phyloP scores from a whole-genome alignment of 768 basidiomycete genomes.

The Kwoniella europaea region DNA sequence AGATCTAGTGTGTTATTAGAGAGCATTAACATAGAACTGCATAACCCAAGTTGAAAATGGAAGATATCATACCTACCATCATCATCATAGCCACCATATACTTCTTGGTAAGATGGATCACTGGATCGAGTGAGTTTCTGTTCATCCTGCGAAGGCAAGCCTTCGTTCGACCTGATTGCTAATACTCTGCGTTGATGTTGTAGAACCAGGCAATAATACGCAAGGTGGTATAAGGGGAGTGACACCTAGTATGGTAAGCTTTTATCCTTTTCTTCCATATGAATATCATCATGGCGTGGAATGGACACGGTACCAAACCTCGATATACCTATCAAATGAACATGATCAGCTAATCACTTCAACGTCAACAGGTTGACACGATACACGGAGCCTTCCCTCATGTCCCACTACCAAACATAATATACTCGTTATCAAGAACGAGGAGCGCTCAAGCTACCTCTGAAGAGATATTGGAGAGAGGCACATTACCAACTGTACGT shows the following conservation, averaged over 20 bases:
- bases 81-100: constrained; percentile 42
- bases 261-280: neutral
- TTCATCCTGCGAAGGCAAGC: neutral
- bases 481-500: constrained; percentile 48
- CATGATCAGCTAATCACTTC: neutral
- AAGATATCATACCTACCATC: constrained; percentile 44
- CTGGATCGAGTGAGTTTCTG: constrained; percentile 32
- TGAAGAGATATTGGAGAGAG: constrained; percentile 55
- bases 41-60: constrained; percentile 12
- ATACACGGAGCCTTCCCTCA: constrained; percentile 55
- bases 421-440: constrained; percentile 51
- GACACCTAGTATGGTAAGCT: constrained; percentile 36
- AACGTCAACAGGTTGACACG: constrained; percentile 41
- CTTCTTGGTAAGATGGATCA: constrained; percentile 36
- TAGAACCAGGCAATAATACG: constrained; percentile 14
- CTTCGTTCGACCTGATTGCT: neutral
- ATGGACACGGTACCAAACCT: too few species aligned
- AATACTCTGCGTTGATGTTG: neutral
- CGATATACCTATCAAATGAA: neutral
- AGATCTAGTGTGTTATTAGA: too few species aligned
- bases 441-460: constrained; percentile 49
- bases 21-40: neutral
- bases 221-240: constrained; percentile 41
- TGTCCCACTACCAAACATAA: constrained; percentile 45
- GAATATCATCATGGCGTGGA: neutral